Conservation (phyloP, 371 early-diverging fungal genomes). For the Apophysomyces elegans region DNA sequence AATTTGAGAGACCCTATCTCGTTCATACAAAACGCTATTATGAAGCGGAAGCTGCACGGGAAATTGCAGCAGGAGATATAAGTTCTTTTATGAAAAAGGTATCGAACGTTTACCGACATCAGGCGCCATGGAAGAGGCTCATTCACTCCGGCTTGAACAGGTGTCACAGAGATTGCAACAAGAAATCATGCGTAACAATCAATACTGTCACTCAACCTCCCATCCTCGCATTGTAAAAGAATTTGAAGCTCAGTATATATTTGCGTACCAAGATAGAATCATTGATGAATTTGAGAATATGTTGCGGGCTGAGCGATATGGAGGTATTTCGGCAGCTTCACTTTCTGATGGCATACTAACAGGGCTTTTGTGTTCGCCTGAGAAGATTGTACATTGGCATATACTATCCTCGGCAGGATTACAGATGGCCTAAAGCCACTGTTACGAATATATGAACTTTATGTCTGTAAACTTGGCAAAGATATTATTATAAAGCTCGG, state of each 20-base stretch:
- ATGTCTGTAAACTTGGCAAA: slow-evolving; percentile 64
- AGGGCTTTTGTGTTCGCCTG: not conserved
- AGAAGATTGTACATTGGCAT: slow-evolving; percentile 77
- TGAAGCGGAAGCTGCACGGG: slow-evolving; percentile 67
- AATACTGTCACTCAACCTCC: slow-evolving; percentile 73
- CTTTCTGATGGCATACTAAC: not conserved
- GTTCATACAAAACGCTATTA: slow-evolving; percentile 75
- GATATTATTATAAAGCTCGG: slow-evolving; percentile 62
- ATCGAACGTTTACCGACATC: not conserved
- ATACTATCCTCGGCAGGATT: slow-evolving; percentile 65
- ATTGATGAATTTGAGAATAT: slow-evolving; percentile 74
- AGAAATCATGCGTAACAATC: slow-evolving; percentile 57
- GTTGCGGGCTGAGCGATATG: slow-evolving; percentile 65
- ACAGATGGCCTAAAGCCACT: slow-evolving; percentile 69
- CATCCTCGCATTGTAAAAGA: slow-evolving; percentile 70
- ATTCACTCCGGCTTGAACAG: slow-evolving; percentile 6
- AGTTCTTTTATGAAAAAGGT: slow-evolving; percentile 76
- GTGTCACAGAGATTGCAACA: slow-evolving; percentile 59
- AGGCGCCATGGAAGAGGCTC: not conserved
- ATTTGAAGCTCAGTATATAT: slow-evolving; percentile 77
- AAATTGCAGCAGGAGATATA: slow-evolving; percentile 61
- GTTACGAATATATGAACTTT: slow-evolving; percentile 65
- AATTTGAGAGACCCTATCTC: slow-evolving; percentile 80
- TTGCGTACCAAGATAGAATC: slow-evolving; percentile 68
- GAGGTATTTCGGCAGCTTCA: slow-evolving; percentile 44